phyloP scores from a whole-genome alignment of 768 basidiomycete genomes.

The Tricholoma sp. region DNA sequence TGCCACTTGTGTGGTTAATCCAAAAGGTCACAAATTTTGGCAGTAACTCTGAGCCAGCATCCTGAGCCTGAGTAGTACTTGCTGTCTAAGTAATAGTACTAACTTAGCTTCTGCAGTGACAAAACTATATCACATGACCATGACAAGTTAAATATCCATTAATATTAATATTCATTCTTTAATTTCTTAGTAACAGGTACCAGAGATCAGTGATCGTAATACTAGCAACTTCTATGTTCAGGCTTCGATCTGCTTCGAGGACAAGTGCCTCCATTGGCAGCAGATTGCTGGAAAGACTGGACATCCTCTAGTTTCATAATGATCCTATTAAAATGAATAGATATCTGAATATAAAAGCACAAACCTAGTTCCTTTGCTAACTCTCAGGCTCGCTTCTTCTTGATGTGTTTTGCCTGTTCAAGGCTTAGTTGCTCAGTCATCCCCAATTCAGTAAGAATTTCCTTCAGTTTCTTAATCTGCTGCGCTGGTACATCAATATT shows the following conservation, averaged over 20 bases:
- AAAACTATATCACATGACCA: too few relatives aligned
- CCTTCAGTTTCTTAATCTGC: constrained; percentile 61
- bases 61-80: too few relatives aligned
- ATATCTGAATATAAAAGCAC: constrained; percentile 16
- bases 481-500: constrained; percentile 49
- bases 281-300: constrained; percentile 56
- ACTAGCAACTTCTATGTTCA: too few relatives aligned
- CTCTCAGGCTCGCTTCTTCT: constrained; percentile 67
- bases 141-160: too few relatives aligned
- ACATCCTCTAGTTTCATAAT: constrained; percentile 60
- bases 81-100: too few relatives aligned
- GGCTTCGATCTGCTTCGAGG: constrained; percentile 15
- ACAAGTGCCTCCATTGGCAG: constrained; percentile 27
- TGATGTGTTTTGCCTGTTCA: constrained; percentile 78
- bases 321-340: background rate
- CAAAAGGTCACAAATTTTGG: too few relatives aligned
- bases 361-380: constrained; percentile 73
- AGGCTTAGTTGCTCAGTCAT: constrained; percentile 76
- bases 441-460: constrained; percentile 65
- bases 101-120: too few relatives aligned
- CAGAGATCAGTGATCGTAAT: too few relatives aligned
- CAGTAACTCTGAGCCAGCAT: too few relatives aligned
- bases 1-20: too few relatives aligned
- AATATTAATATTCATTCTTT: too few relatives aligned
- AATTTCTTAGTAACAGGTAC: too few relatives aligned